phyloP scores from a whole-genome alignment of 116 monocot genomes.

The Zostera marina region DNA sequence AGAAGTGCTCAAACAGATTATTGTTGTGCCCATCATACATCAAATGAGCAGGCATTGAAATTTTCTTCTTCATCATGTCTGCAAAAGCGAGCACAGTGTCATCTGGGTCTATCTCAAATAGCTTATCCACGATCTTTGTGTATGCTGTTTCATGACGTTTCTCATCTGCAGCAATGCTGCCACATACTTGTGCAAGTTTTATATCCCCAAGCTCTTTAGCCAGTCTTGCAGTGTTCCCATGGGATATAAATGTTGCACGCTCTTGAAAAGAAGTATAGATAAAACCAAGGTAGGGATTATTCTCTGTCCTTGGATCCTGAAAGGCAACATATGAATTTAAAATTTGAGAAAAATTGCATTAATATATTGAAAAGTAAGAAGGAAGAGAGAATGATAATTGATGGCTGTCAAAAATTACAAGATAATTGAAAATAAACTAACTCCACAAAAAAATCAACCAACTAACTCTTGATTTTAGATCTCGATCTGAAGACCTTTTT shows the following conservation, averaged over 20 bases:
- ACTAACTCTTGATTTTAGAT: too few relatives aligned
- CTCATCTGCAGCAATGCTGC: constrained; percentile 25
- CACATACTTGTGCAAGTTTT: constrained; percentile 19
- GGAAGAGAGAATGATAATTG: too few relatives aligned
- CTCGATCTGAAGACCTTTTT: too few relatives aligned
- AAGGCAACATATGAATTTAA: not conserved
- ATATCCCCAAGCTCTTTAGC: constrained; percentile 18
- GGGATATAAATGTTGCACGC: constrained; percentile 20
- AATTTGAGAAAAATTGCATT: not conserved
- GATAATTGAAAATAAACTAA: too few relatives aligned
- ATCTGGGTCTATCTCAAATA: constrained; percentile 21
- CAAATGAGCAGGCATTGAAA: constrained; percentile 21
- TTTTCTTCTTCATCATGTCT: constrained; percentile 27
- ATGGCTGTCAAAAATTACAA: too few relatives aligned
- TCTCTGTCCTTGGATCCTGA: constrained; percentile 18
- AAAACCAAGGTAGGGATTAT: constrained; percentile 21
- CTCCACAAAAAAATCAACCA: too few relatives aligned
- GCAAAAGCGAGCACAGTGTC: constrained; percentile 14
- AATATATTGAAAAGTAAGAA: not conserved
- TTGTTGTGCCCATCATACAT: constrained; percentile 16
- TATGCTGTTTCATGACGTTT: constrained; percentile 24
- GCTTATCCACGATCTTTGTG: constrained; percentile 22
- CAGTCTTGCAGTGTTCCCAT: constrained; percentile 20
- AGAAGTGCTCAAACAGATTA: constrained; percentile 21
- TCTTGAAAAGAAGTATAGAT: constrained; percentile 25